phyloP scores from a whole-genome alignment of 192 early-diverging fungal genomes.

The Rhizophagus clarus region DNA sequence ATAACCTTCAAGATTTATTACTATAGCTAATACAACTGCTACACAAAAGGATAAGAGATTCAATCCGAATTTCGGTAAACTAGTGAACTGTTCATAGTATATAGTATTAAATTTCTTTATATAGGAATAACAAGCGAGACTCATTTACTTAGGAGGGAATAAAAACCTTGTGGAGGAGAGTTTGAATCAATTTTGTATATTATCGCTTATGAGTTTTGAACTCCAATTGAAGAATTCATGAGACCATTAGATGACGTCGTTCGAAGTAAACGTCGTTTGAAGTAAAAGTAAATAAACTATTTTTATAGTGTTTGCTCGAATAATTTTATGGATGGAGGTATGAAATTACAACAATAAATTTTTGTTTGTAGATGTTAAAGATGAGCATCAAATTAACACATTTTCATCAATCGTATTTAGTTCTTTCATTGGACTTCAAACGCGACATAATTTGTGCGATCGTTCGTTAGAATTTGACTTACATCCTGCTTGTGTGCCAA shows the following conservation, averaged over 20 bases:
- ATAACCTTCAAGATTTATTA: too few species aligned
- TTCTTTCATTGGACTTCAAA: slow-evolving; percentile 39
- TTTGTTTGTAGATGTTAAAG: too few species aligned
- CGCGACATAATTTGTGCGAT: slow-evolving; percentile 36
- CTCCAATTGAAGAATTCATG: slow-evolving; percentile 62
- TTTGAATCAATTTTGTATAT: slow-evolving; percentile 41
- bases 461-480: slow-evolving; percentile 42
- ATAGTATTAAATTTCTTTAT: too few species aligned
- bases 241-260: slow-evolving; percentile 1
- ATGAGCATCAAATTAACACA: background rate
- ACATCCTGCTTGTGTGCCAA: slow-evolving; percentile 36
- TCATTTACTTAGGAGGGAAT: slow-evolving; percentile 25
- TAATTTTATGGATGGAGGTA: slow-evolving; percentile 1
- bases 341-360: too few species aligned
- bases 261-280: slow-evolving; percentile 46
- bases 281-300: slow-evolving; percentile 46
- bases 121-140: too few species aligned
- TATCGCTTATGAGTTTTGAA: slow-evolving; percentile 30
- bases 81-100: too few species aligned
- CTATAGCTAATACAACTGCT: too few species aligned
- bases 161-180: slow-evolving; percentile 39
- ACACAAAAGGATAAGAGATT: too few species aligned
- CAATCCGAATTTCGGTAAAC: too few species aligned
- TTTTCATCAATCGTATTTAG: background rate
- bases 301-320: slow-evolving; percentile 14